A percentile compares a stretch with the other conserved stretches of the same genome.
phyloP scores from a whole-genome alignment of 768 basidiomycete species.

The Boletus reticulatus region DNA sequence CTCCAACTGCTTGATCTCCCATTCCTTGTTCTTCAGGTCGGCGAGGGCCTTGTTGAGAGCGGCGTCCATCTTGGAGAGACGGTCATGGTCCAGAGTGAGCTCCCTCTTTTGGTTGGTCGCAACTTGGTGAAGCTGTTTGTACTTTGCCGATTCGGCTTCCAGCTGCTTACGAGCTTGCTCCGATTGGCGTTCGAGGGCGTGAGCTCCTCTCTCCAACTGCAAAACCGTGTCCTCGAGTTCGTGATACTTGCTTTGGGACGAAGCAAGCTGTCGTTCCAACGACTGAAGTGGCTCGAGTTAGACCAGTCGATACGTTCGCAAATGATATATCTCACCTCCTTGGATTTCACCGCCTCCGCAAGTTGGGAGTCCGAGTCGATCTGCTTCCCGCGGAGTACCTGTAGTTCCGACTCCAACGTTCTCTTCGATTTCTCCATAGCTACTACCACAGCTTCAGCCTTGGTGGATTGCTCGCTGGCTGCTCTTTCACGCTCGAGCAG shows the following conservation, averaged over 20 bases:
- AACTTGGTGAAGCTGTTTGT: conserved; percentile 70
- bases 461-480: conserved; percentile 48
- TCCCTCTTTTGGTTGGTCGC: conserved; percentile 66
- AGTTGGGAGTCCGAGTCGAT: conserved; percentile 65
- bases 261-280: conserved; percentile 72
- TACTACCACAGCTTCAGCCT: conserved; percentile 45
- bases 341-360: conserved; percentile 55
- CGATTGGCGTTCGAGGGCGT: conserved; percentile 66
- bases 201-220: conserved; percentile 80
- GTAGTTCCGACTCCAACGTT: conserved; percentile 67
- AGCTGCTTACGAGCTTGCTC: conserved; percentile 71
- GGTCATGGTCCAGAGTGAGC: conserved; percentile 62
- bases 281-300: conserved; percentile 42
- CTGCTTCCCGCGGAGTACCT: conserved; percentile 64
- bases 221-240: conserved; percentile 88
- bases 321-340: conserved; percentile 59
- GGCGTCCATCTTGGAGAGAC: conserved; percentile 67
- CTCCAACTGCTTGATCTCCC: conserved; percentile 83
- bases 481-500: conserved; percentile 60
- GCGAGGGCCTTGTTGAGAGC: conserved; percentile 79
- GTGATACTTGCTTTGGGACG: conserved; percentile 72
- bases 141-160: conserved; percentile 68
- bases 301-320: not conserved
- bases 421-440: conserved; percentile 71
- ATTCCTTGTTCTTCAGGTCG: conserved; percentile 78